phyloP scores from a whole-genome alignment of 2,329 filamentous ascomycete species.

The Diaporthe humulicola region DNA sequence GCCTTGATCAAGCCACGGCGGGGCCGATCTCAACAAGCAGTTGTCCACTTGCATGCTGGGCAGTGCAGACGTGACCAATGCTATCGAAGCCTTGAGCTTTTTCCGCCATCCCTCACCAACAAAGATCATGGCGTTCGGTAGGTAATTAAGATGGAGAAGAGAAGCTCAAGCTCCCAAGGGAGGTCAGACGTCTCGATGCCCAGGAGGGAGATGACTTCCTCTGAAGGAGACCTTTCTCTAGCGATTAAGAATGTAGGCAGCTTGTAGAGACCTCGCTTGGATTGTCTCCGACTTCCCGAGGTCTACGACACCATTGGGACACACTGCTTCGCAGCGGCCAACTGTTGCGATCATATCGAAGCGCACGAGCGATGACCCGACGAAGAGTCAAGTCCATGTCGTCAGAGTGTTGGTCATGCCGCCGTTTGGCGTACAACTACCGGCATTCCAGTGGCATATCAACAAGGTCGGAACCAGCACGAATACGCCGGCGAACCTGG shows the following conservation, averaged over 20 bases:
- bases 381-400: not conserved
- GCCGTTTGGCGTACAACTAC: not conserved
- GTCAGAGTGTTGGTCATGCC: not conserved
- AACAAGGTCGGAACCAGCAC: not conserved
- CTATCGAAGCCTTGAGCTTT: not conserved
- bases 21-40: not conserved
- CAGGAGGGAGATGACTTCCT: not conserved
- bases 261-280: not conserved
- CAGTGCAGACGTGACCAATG: not conserved
- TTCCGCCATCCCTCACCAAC: not conserved
- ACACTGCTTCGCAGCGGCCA: too few relatives aligned
- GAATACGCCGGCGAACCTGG: not conserved
- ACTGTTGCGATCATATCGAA: not conserved
- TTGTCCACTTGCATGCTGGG: not conserved
- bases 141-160: not conserved
- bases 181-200: not conserved
- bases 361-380: not conserved
- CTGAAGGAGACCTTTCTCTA: not conserved
- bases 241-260: not conserved
- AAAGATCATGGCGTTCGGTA: not conserved
- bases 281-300: too few relatives aligned
- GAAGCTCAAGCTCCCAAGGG: not conserved
- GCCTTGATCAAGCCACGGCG: not conserved
- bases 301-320: not conserved
- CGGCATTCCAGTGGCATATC: not conserved